Base-by-base conservation (phyloP, 2,329 filamentous ascomycete genomes). In the Xylaria sp. region DNA sequence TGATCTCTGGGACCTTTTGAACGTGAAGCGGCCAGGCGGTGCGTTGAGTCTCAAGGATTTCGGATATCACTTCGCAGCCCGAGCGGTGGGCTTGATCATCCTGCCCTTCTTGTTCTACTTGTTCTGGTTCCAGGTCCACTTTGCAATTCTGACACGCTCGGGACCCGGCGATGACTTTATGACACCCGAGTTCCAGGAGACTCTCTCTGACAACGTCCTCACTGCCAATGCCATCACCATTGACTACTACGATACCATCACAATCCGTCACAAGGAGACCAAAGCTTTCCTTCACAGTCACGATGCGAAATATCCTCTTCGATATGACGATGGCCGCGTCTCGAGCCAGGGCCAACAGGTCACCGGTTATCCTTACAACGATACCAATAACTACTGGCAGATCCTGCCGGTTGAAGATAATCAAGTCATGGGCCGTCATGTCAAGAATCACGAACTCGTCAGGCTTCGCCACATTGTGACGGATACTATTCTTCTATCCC, bases 61-160 rank as follows among this genome's bases (percentile, higher is more conserved):
- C 79, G 88, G 86, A 73, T 95, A 97, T 83, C 96, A 99, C 82
- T 97, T 99, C 79, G 88, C 84, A 46, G 96, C 96, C 71, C 92
- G 96, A 61, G 88, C 90, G n/a, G 84, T 97, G 72, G 94, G 92
- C 15, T 85, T 99, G 65, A 93, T 98, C 75, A 80, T 97, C 73
- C 88, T 98, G 74, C 96, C 96, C 15, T 97, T 99, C 86, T 86
- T 98, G 77, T 97, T 99, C 82, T 99, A 99, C 82, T 88, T 99
- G 56, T 98, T 99, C 87, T 99, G 96, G 96, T 99, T 99, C 90
- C 96, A 99, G 86, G 94, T 99, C 36, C 96, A 99, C 83, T 99
- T 99, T 80, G 87, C 93, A 53, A 93, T 99, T 75, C 87, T 99
- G 71, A 91, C 84, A 73, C 88, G 91, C 68, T 98, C 96, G 61